Evolutionary conservation across 2,329 filamentous ascomycete species (phyloP).

Genomic region (Paraconiothyrium sp.): DNA sequence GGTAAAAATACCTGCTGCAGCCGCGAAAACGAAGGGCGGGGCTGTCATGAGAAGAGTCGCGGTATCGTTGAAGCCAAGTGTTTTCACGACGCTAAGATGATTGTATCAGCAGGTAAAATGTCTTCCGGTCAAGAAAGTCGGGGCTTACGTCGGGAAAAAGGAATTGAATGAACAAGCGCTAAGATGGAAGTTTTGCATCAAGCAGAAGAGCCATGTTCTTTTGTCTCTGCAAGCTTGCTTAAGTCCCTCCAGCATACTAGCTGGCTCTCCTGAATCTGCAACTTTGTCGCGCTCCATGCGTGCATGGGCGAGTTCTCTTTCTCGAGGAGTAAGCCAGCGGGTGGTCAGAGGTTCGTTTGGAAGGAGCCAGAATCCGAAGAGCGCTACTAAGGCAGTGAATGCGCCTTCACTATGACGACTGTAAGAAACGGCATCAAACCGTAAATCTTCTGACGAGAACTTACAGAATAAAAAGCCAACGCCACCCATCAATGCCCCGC

Average conservation of each 20-base stretch:
- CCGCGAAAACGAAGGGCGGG: constrained; percentile 61
- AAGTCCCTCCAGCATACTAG: constrained; percentile 39
- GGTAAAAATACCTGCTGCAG: constrained; percentile 57
- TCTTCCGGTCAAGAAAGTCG: background rate
- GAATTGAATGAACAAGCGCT: constrained; percentile 42
- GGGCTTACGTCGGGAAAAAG: constrained; percentile 38
- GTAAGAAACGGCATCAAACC: too few relatives aligned
- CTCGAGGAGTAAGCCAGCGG: constrained; percentile 58
- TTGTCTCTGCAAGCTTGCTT: constrained; percentile 40
- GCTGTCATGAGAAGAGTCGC: constrained; percentile 51
- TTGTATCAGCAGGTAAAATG: background rate
- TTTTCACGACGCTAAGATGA: constrained; percentile 29
- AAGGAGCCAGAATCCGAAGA: constrained; percentile 53
- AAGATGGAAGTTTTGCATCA: constrained; percentile 44
- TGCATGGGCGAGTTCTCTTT: constrained; percentile 51
- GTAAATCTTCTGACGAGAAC: background rate
- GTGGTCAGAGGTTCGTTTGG: constrained; percentile 47
- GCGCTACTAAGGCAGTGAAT: constrained; percentile 44
- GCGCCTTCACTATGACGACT: constrained; percentile 40
- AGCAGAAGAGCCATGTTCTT: constrained; percentile 42
- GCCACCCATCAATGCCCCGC: constrained; percentile 35
- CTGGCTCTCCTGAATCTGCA: constrained; percentile 47
- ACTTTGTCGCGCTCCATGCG: constrained; percentile 60
- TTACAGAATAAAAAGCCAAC: constrained; percentile 43
- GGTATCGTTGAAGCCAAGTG: constrained; percentile 49